Percentiles rank a stretch among this genome's conserved stretches.
phyloP scores from a whole-genome alignment of 2,329 filamentous ascomycete genomes.

The Ophiostoma himal-ulmi region DNA sequence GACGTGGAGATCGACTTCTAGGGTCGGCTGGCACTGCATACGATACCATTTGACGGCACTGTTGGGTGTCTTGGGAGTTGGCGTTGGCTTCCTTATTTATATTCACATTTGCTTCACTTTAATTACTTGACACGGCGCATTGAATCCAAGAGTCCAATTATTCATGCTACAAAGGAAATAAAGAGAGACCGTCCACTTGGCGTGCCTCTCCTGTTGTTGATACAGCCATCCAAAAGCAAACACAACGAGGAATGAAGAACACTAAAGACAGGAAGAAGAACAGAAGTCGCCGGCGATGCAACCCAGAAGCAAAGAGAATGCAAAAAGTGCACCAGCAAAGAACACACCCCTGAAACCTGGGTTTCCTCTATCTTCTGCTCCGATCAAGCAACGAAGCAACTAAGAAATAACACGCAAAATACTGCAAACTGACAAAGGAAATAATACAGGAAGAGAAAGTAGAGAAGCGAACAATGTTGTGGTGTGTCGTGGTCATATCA shows the following conservation, averaged over 20 bases:
- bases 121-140: not conserved
- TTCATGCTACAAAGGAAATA: constrained; percentile 9
- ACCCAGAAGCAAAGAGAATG: not conserved
- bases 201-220: not conserved
- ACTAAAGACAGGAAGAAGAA: not conserved
- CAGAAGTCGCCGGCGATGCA: not conserved
- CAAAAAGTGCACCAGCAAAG: constrained; percentile 6
- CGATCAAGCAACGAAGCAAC: not conserved
- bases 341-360: not conserved
- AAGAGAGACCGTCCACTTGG: not conserved
- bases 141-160: constrained; percentile 16
- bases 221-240: constrained; percentile 9
- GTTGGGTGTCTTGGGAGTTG: not conserved
- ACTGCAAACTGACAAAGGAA: not conserved
- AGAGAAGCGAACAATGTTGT: constrained; percentile 21
- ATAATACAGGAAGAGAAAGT: constrained; percentile 17
- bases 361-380: not conserved
- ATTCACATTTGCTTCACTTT: not conserved
- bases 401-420: not conserved
- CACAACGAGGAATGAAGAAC: not conserved
- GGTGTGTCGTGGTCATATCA: constrained; percentile 28
- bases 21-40: not conserved
- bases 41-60: not conserved
- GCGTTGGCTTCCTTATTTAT: not conserved
- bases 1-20: constrained; percentile 11